Base-by-base conservation (phyloP, 169 alveolate species). In the Eimeria tenella region DNA sequence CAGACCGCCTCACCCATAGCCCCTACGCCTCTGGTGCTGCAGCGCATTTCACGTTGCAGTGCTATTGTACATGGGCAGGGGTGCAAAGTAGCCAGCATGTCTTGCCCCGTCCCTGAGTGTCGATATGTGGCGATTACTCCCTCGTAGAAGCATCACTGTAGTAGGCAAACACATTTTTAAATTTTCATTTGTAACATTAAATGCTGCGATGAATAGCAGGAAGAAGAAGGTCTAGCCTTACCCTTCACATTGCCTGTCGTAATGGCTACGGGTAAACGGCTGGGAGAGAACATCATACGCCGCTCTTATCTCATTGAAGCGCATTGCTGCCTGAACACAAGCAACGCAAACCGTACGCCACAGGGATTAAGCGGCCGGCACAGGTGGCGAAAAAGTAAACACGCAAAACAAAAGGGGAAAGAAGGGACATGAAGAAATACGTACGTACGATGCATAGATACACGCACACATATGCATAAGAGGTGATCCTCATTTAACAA, bases 161-260 rank as follows among this genome's bases (percentile, higher is more conserved):
- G 42, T 31, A 31, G 42, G 42, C 42, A 31, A 31, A 31, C 2
- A 31, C 42, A 31, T 31, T 31, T 31, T 2, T 31, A 31, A 31
- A 31, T 31, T 31, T 31, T 31, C 42, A 31, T 31, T 31, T 31
- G 2, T 31, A 31, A 31, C 42, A 31, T 31, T 31, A 31, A 31
- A 31, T 31, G 42, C 42, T 31, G 42, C 42, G 2, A 31, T 31
- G 42, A 31, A 31, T 31, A 31, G 42, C 4, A 31, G 42, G 42
- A 31, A 31, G 2, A 2, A 31, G 42, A 2, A 31, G 42, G 42
- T 2, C 42, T 31, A 31, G 42, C 3, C 1, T 15, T n/a, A 68
- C 77, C 77, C 77, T 23, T 68, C 77, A 10, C n/a, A 11, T n/a
- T 11, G 49, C 31, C 77, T 68, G 77, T 68, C 77, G 31, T 68